Evolutionary conservation across 139 green algal species (phyloP).

Genomic region (Coelastrella sp.): DNA sequence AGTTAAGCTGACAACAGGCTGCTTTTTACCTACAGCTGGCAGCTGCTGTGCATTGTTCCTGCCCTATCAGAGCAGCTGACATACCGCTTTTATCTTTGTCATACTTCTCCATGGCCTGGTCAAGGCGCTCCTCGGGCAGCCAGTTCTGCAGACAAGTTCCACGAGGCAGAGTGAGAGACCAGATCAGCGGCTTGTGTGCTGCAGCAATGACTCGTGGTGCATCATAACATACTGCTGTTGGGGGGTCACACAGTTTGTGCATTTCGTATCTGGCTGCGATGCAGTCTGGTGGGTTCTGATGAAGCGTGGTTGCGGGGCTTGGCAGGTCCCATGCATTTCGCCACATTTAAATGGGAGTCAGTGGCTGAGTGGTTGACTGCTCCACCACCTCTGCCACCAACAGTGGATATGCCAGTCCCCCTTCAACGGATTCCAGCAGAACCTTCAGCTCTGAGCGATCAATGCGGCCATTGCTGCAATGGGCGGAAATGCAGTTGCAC

Average conservation of each 20-base stretch:
- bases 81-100: constrained; percentile 57
- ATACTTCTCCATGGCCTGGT: constrained; percentile 63
- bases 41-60: not conserved
- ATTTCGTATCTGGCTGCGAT: too few species aligned
- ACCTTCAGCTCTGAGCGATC: constrained; percentile 54
- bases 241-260: too few species aligned
- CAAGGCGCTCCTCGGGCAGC: constrained; percentile 61
- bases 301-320: too few species aligned
- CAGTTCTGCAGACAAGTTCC: constrained; percentile 48
- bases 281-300: too few species aligned
- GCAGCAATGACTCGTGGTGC: too few species aligned
- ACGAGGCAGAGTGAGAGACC: not conserved
- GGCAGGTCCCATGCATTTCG: not conserved
- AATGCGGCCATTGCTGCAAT: constrained; percentile 60
- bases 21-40: not conserved
- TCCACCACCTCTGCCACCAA: constrained; percentile 25
- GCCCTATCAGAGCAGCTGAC: not conserved
- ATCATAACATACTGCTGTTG: too few species aligned
- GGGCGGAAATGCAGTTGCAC: not conserved
- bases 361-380: not conserved
- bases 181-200: too few species aligned
- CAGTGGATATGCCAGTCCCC: constrained; percentile 42
- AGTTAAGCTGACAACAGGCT: not conserved
- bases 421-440: constrained; percentile 59
- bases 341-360: not conserved